phyloP scores from a whole-genome alignment of 306 rosid genomes.

The Pyrus pyrifolia region DNA sequence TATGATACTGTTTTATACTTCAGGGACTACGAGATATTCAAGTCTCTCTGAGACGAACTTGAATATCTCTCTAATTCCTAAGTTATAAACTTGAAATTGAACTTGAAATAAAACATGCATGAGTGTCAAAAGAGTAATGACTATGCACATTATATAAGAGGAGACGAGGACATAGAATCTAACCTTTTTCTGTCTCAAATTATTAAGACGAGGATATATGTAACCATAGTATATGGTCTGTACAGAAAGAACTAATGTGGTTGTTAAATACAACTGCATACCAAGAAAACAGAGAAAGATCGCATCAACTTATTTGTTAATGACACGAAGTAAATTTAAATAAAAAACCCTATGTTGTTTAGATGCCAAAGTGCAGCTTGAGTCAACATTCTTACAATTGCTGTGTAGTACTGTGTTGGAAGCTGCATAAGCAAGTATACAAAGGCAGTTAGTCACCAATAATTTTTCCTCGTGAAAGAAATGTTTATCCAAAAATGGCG shows the following conservation, averaged over 20 bases:
- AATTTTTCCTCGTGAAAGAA: not conserved
- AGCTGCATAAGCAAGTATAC: slow-evolving; percentile 56
- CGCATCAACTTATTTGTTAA: not conserved
- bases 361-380: slow-evolving; percentile 4
- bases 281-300: slow-evolving; percentile 16
- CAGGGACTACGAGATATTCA: not conserved
- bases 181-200: slow-evolving; percentile 45
- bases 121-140: not conserved
- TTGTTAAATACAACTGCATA: slow-evolving; percentile 61
- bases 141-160: not conserved
- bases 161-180: not conserved
- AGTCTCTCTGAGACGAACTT: not conserved
- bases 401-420: slow-evolving; percentile 75
- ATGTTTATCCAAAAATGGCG: not conserved
- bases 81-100: not conserved
- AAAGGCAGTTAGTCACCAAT: slow-evolving; percentile 19
- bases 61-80: not conserved
- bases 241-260: slow-evolving; percentile 40
- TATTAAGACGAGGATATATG: slow-evolving; percentile 43
- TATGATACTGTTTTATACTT: not conserved
- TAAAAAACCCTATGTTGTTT: not conserved
- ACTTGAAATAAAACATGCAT: not conserved
- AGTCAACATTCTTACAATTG: slow-evolving; percentile 52
- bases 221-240: slow-evolving; percentile 55
- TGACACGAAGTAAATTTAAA: not conserved